phyloP scores from a whole-genome alignment of 305 asterid genomes.

The Solanum hybrid region DNA sequence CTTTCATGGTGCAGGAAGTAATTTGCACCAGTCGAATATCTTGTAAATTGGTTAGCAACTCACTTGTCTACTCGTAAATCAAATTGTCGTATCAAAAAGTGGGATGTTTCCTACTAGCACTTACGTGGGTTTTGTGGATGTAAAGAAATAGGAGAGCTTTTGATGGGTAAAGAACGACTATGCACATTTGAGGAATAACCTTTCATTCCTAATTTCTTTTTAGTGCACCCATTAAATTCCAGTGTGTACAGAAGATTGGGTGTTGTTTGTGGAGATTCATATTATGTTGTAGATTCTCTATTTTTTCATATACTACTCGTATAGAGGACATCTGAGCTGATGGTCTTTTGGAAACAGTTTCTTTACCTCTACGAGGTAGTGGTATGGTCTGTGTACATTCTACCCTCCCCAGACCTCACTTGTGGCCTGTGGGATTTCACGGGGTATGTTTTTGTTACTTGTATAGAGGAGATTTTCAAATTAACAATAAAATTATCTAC shows the following conservation, averaged over 20 bases:
- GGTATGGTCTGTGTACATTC: no score
- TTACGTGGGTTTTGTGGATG: background rate
- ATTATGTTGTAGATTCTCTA: background rate
- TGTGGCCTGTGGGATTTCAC: background rate
- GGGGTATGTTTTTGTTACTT: background rate
- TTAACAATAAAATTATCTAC: background rate
- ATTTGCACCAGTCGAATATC: background rate
- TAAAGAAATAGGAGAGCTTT: background rate
- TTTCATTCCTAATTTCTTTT: background rate
- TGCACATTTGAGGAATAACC: background rate
- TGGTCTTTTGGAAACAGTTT: background rate
- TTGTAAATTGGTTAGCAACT: background rate
- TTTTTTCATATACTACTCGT: background rate
- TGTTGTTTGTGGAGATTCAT: background rate
- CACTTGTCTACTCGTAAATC: background rate
- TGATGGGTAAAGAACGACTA: background rate
- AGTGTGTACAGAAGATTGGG: background rate
- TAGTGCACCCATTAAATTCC: background rate
- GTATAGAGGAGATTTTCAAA: background rate
- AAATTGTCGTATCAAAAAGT: background rate
- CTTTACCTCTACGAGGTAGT: no score
- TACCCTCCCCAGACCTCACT: background rate
- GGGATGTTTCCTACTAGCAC: background rate
- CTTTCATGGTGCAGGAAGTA: background rate
- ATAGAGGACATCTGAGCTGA: background rate